phyloP scores from a whole-genome alignment of 106 monocot species.

The Ottelia alismoides region DNA sequence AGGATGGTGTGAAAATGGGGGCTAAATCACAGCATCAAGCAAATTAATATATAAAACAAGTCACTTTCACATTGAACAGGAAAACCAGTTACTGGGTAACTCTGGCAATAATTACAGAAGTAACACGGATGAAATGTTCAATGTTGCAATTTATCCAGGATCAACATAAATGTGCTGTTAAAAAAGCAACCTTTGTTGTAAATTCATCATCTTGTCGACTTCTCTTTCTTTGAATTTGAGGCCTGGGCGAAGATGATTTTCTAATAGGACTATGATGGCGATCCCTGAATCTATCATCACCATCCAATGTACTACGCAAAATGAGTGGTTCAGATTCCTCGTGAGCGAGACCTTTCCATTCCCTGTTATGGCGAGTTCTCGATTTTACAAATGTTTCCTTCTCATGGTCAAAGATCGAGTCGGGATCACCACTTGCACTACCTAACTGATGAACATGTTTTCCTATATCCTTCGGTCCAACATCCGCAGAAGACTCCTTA shows the following conservation, averaged over 20 bases:
- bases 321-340: constrained; percentile 26
- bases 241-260: constrained; percentile 26
- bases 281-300: constrained; percentile 18
- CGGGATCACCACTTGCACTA: background rate
- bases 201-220: constrained; percentile 33
- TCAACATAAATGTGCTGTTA: too few species aligned
- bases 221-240: constrained; percentile 30
- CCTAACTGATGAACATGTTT: constrained; percentile 11
- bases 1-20: too few species aligned
- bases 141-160: too few species aligned
- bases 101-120: too few species aligned
- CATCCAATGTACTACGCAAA: constrained; percentile 40
- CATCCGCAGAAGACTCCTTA: constrained; percentile 9
- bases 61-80: too few species aligned
- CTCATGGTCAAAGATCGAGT: constrained; percentile 29
- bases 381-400: constrained; percentile 20
- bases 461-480: constrained; percentile 11
- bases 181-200: too few species aligned
- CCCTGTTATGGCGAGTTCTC: constrained; percentile 42
- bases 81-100: too few species aligned
- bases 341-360: constrained; percentile 42
- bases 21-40: too few species aligned
- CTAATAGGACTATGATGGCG: constrained; percentile 7
- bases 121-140: too few species aligned
- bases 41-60: too few species aligned